Evolutionary conservation across 768 basidiomycete species (phyloP), one percentile per base, ranked within the genome.

Genomic region (Tricholomella constricta): DNA sequence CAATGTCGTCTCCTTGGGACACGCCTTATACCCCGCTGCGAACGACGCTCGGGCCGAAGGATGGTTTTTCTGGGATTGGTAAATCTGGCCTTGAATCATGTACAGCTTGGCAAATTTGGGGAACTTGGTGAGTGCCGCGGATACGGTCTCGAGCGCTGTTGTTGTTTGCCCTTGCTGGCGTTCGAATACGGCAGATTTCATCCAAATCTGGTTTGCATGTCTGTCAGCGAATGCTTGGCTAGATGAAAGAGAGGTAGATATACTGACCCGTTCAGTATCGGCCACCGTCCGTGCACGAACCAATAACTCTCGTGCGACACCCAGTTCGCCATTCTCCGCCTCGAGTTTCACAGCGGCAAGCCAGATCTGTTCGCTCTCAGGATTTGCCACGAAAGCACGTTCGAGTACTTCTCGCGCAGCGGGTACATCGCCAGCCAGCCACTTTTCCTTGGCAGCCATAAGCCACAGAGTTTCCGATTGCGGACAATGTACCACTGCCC

Each of bases 371-470:
- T 98, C 97, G 65, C 91, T 95, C 69, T 98, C 94, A 11, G 94
- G 91, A 65, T 98, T 98, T 50, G 93, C 91, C 46, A 89, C 83
- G 77, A 98, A 98, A 0, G 97, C 94, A 34, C 81, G 81, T 55
- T 88, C 91, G 12, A 98, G 84, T 12, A 96, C 89, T 58, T 86
- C 84, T 31, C 94, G 88, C 2, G 97, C 93, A n/a, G 86, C 89
- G 2, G 87, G 83, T 12, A 98, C 91, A 63, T 98, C 91, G 6
- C 91, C 91, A 22, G 74, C 75, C 14, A 93, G 65, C 96, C 96
- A 99, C 67, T 93, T 91, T 74, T 98, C 96, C 72, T 99, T 99
- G 3, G 96, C 97, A 45, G 88, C 83, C 94, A 98, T 98, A 27
- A 98, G 80, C 97, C 97, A 98, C 5, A 99, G 76, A 0, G 94